Conservation (phyloP, 306 rosid genomes). For the Carpinus viminea region DNA sequence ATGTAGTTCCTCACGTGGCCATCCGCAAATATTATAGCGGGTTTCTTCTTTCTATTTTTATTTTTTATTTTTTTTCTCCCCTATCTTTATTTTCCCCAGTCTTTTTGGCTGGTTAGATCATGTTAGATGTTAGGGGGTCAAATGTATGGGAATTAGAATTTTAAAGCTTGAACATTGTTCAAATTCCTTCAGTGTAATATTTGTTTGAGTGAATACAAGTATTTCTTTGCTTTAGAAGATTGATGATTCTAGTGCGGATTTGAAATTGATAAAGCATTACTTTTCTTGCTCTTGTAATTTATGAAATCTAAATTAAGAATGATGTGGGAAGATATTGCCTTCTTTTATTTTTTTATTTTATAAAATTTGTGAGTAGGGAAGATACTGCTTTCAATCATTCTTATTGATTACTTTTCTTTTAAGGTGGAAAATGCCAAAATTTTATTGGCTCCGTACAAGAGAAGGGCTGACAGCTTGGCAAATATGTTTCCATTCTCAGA, state of each 20-base stretch:
- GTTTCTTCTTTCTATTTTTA: constrained; percentile 6
- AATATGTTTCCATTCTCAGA: too few species aligned
- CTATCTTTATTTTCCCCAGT: background rate
- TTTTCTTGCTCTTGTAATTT: background rate
- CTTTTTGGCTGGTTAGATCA: constrained; percentile 16
- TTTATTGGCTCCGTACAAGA: background rate
- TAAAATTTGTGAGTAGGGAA: too few species aligned
- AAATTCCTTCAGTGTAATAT: constrained; percentile 42
- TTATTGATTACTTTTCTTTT: too few species aligned
- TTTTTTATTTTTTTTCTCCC: too few species aligned
- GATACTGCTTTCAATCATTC: background rate
- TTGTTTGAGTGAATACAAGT: constrained; percentile 35
- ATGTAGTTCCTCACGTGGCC: constrained; percentile 21
- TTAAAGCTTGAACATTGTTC: constrained; percentile 29
- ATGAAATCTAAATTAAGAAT: background rate
- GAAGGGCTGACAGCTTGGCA: too few species aligned
- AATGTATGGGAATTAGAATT: constrained; percentile 30
- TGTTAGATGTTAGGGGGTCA: constrained; percentile 28
- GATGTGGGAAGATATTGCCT: background rate
- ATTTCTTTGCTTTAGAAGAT: constrained; percentile 16
- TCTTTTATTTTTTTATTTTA: too few species aligned
- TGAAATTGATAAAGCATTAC: background rate
- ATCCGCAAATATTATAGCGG: constrained; percentile 70
- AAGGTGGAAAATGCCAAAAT: background rate
- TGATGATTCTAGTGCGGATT: constrained; percentile 10